These are phyloP conservation scores for Diutina pseudorugosa DNA, from an alignment of 1,139 yeast species.

Conservation along the genomic window DNA sequence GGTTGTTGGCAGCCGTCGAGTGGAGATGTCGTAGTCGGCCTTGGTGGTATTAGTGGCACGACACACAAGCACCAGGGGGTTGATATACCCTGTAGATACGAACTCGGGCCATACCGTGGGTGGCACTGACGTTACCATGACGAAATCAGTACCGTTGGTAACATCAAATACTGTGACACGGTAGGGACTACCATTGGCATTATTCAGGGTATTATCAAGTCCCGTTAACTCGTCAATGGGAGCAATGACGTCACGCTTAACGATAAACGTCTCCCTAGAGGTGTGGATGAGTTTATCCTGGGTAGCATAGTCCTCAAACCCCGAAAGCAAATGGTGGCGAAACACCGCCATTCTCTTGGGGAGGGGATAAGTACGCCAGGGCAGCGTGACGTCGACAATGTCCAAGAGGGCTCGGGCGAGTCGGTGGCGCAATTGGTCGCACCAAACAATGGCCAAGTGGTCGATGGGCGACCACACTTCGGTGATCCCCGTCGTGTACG, in stretches of 20 bases:
- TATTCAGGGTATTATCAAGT: no score
- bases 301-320: conserved; percentile 34
- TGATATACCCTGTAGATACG: not conserved
- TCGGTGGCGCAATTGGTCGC: conserved; percentile 68
- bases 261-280: conserved; percentile 3
- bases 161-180: not conserved
- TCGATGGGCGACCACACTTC: conserved; percentile 92
- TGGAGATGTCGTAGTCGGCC: not conserved
- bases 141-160: not conserved
- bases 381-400: conserved; percentile 35
- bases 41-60: not conserved
- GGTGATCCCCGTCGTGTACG: conserved; percentile 78
- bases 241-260: conserved; percentile 5
- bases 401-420: conserved; percentile 50
- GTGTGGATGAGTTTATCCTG: conserved; percentile 12
- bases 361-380: conserved; percentile 37
- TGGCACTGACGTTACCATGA: not conserved
- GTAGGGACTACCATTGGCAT: not conserved
- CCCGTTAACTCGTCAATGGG: no score
- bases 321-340: conserved; percentile 40
- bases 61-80: not conserved
- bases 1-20: not conserved
- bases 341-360: conserved; percentile 46
- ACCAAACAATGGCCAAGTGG: conserved; percentile 96
- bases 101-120: not conserved